These are phyloP conservation scores for Phaeosphaeriaceae sp. DNA, from an alignment of 2,329 filamentous ascomycete genomes.

Conservation along the genomic window DNA sequence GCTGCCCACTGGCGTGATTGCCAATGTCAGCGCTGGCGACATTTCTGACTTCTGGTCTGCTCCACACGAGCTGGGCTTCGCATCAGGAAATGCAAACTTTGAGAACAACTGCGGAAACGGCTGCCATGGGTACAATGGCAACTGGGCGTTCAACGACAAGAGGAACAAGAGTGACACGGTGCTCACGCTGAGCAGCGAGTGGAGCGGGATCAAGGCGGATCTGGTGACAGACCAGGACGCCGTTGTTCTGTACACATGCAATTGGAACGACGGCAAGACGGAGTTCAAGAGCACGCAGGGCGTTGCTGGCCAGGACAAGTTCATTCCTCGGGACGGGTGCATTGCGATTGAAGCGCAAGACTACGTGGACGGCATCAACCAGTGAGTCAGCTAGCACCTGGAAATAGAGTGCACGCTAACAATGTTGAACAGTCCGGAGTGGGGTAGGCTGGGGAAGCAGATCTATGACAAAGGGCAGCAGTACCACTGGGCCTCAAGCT, in stretches of 20 bases:
- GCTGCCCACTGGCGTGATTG: constrained; percentile 42
- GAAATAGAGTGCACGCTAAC: constrained; percentile 21
- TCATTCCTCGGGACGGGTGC: constrained; percentile 43
- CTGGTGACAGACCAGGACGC: constrained; percentile 41
- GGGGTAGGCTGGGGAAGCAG: constrained; percentile 41
- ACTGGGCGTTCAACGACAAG: constrained; percentile 38
- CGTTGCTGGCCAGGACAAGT: constrained; percentile 34
- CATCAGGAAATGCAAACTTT: constrained; percentile 31
- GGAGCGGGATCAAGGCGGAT: constrained; percentile 43
- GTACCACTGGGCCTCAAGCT: constrained; percentile 43
- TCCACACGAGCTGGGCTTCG: constrained; percentile 41
- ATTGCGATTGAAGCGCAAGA: constrained; percentile 45
- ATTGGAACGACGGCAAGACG: constrained; percentile 46
- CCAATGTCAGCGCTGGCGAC: constrained; percentile 26
- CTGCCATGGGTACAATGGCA: constrained; percentile 45
- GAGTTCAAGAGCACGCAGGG: constrained; percentile 45
- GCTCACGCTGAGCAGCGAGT: constrained; percentile 36
- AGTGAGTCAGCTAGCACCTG: constrained; percentile 29
- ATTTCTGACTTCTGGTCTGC: constrained; percentile 43
- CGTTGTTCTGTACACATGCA: constrained; percentile 44
- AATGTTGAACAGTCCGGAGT: constrained; percentile 37
- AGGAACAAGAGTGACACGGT: constrained; percentile 30
- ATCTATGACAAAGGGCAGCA: constrained; percentile 39
- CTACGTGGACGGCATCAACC: constrained; percentile 45
- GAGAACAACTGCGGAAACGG: constrained; percentile 42